These are phyloP conservation scores for Cochliopodium minus DNA, from an alignment of 208 protist species.

Conservation along the genomic window DNA sequence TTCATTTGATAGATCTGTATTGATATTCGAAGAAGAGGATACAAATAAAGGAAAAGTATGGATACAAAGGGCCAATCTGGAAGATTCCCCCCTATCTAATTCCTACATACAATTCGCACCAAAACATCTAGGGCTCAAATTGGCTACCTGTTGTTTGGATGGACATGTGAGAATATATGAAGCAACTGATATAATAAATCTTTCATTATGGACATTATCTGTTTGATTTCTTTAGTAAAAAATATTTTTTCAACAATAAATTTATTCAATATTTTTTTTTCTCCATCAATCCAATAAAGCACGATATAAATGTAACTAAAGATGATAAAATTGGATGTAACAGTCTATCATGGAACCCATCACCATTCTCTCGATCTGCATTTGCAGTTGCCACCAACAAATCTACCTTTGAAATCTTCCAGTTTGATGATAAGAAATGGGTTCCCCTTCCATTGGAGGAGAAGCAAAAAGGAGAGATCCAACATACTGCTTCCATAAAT, in stretches of 20 bases:
- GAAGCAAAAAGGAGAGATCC: not conserved
- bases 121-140: constrained; percentile 36
- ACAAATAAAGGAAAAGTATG: constrained; percentile 7
- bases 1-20: constrained; percentile 31
- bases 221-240: no score
- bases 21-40: not conserved
- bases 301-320: no score
- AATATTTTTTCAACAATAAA: no score
- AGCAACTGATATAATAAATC: constrained; percentile 46
- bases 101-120: constrained; percentile 54
- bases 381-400: no score
- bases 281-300: no score
- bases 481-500: constrained; percentile 17
- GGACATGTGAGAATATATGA: constrained; percentile 46
- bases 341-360: not conserved
- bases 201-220: constrained; percentile 44
- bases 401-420: not conserved
- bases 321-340: not conserved
- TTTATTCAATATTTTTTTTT: no score
- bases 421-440: not conserved
- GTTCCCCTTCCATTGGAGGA: not conserved
- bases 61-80: constrained; percentile 27
- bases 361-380: no score
- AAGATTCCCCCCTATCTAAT: constrained; percentile 38
- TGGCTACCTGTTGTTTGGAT: constrained; percentile 24